Percentiles rank a stretch among this genome's conserved stretches.
Evolutionary conservation across 2,329 filamentous ascomycete genomes (phyloP).

Genomic region (Cadophora malorum): DNA sequence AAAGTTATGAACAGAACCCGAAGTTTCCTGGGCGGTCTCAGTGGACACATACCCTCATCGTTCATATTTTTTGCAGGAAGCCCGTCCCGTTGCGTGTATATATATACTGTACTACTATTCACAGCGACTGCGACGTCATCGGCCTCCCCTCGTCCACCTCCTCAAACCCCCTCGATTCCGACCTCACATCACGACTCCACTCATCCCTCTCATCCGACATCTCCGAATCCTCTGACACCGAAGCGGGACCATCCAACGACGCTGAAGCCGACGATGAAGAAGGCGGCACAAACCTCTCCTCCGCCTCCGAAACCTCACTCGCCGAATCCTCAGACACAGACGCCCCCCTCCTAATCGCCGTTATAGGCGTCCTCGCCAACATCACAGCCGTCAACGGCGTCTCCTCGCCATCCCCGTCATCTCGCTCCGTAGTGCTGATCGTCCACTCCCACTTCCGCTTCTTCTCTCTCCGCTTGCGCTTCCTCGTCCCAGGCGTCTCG

Average conservation of each 20-base stretch:
- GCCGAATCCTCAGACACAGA: constrained; percentile 32
- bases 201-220: constrained; percentile 31
- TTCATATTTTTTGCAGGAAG: constrained; percentile 25
- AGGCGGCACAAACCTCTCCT: constrained; percentile 28
- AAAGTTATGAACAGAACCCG: not conserved
- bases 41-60: constrained; percentile 5
- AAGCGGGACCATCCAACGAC: not conserved
- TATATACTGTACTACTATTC: constrained; percentile 14
- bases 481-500: constrained; percentile 48
- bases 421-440: constrained; percentile 51
- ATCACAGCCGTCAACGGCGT: constrained; percentile 38
- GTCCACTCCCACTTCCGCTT: constrained; percentile 72
- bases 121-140: constrained; percentile 24
- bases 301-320: constrained; percentile 32
- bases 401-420: constrained; percentile 45
- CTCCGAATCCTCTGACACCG: constrained; percentile 31
- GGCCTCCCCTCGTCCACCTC: constrained; percentile 20
- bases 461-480: constrained; percentile 62
- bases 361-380: constrained; percentile 35
- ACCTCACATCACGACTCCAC: constrained; percentile 26
- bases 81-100: constrained; percentile 25
- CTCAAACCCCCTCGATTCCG: constrained; percentile 11
- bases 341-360: constrained; percentile 34
- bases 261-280: too few species aligned
- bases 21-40: not conserved